Evolutionary conservation across 164 flowering plant species (phyloP).

Genomic region (Aristolochia californica): DNA sequence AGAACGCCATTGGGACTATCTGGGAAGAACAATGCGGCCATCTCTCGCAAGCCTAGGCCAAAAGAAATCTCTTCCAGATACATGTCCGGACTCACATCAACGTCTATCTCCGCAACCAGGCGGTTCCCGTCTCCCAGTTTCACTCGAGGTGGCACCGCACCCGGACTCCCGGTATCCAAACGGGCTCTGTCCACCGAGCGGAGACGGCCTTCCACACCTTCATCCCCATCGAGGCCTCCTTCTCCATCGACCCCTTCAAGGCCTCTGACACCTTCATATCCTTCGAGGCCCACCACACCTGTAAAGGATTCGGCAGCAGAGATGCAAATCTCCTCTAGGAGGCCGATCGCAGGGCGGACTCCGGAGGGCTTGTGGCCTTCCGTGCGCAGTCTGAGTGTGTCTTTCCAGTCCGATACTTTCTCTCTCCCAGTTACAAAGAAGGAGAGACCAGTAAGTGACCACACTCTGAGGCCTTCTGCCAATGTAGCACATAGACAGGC

Average conservation of each 20-base stretch:
- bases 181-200: conserved; percentile 79
- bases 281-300: conserved; percentile 54
- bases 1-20: conserved; percentile 53
- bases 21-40: conserved; percentile 34
- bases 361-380: conserved; percentile 88
- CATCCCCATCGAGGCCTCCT: conserved; percentile 6
- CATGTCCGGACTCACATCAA: conserved; percentile 29
- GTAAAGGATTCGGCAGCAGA: conserved; percentile 40
- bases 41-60: conserved; percentile 20
- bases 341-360: conserved; percentile 24
- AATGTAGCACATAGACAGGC: conserved; percentile 50
- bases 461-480: conserved; percentile 56
- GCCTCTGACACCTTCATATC: conserved; percentile 57
- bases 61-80: conserved; percentile 64
- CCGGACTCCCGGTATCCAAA: conserved; percentile 30
- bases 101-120: conserved; percentile 36
- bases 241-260: conserved; percentile 56
- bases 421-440: conserved; percentile 63
- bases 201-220: conserved; percentile 42
- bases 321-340: conserved; percentile 28
- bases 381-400: conserved; percentile 76
- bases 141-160: conserved; percentile 24
- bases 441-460: conserved; percentile 61
- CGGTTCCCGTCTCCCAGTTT: conserved; percentile 60
- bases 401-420: conserved; percentile 74